Evolutionary conservation across 2,329 filamentous ascomycete species (phyloP), one percentile per base, ranked within the genome.

Genomic region (Zasmidium citrigriseum): DNA sequence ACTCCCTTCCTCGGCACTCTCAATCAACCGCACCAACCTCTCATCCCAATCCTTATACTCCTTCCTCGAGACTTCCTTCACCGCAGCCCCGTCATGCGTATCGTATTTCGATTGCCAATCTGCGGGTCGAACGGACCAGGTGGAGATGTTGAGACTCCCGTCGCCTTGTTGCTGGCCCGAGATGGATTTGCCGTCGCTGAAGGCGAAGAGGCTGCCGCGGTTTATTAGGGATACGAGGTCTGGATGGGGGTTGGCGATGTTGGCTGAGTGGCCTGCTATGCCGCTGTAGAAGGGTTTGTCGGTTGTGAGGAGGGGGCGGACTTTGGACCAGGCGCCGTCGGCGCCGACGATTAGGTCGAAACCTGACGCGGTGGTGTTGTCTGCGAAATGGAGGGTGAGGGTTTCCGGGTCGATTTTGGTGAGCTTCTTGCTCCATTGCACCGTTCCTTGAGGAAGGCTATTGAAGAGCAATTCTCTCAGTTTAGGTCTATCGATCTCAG

Each of bases 281-380:
- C 77, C 76, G 10, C 64, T 76, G 59, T 75, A 76, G 58, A 67
- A 70, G 2, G 76, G 76, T 47, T 64, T 66, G 16, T 65, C 68
- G 10, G 66, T 55, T 4, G 66, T 70, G 1, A 78, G 58, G 1
- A 72, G 46, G 23, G 62, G 62, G 9, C 76, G 69, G 1, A 75
- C 72, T 59, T 75, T 76, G 51, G 70, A 73, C 71, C 73, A 80
- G 4, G 76, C 76, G 10, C 77, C 78, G 51, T 80, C 78, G 10
- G 76, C 76, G 9, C 78, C 78, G 22, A 80, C 73, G 23, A 79
- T 67, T 11, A 80, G 66, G 61, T 79, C 73, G 59, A 75, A 77
- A 1, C 71, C 74, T 1, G 57, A 65, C 23, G 71, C 73, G 2
- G 53, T 62, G 3, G 56, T 66, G 4, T 73, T 75, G 60, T 77